Base-by-base conservation (phyloP, 257 asterid species). In the Coffea canephora region DNA sequence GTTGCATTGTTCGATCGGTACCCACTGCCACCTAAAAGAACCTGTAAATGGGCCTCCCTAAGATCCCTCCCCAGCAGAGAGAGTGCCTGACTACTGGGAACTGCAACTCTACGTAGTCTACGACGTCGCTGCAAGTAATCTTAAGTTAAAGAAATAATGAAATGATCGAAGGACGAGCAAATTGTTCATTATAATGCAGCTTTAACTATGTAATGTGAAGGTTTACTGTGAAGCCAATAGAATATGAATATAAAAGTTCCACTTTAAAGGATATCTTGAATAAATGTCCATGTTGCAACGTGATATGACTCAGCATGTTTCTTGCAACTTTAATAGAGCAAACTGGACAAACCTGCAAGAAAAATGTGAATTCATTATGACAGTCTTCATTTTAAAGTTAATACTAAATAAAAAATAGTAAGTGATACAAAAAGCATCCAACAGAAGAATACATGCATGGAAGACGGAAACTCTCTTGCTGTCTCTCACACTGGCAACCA, bases 51-150 rank as follows among this genome's bases (percentile, higher is more conserved):
- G 84, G 97, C 96, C 78, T 94, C 97, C 66, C 97, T 88, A 49
- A 94, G 91, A 85, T 94, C 97, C 85, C 91, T 90, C 71, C 97
- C 97, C 78, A 91, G 78, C 11, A 89, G 88, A 50, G 98, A 94
- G 27, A 91, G 81, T 10, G 97, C 88, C 83, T 89, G 98, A 71
- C 87, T 90, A 80, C 90, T 88, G 57, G 97, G 95, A 81, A 91
- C 83, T 50, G 93, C 90, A 69, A 87, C 87, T 81, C 91, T 86
- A 49, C 94, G 95, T 84, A 91, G 84, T 82, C 96, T 88, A 71
- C 90, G 90, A 5, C 92, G 89, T 5, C 96, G 88, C 87, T 93
- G 96, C 85, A 89, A 61, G 96, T 94, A 81, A 76, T 74, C 80
- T 50, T 36, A 19, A 74, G 92, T 92, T 88, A 91, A 90, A 77